Evolutionary conservation across 2,329 filamentous ascomycete genomes (phyloP).

Genomic region (Akanthomyces uredinophilus): DNA sequence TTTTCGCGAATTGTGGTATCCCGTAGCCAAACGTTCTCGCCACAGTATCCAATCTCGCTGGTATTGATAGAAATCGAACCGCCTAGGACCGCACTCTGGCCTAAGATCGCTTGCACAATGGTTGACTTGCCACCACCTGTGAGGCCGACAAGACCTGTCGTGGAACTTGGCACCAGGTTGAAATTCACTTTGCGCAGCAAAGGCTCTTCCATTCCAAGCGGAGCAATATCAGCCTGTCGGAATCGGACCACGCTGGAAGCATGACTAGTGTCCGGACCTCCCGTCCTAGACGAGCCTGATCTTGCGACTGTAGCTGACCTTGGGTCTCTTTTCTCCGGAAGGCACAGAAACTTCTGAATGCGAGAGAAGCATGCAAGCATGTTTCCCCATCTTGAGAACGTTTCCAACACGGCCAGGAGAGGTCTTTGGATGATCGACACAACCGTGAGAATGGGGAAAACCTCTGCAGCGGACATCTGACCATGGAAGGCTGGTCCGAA

Average conservation of each 20-base stretch:
- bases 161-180: background rate
- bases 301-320: background rate
- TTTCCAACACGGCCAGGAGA: background rate
- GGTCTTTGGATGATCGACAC: background rate
- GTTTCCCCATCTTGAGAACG: background rate
- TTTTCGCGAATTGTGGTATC: background rate
- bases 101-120: background rate
- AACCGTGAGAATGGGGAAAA: background rate
- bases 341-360: background rate
- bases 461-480: background rate
- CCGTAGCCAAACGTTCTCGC: background rate
- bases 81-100: background rate
- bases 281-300: background rate
- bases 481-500: background rate
- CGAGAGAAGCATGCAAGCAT: background rate
- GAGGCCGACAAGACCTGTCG: background rate
- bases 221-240: background rate
- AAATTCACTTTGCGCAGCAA: background rate
- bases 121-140: background rate
- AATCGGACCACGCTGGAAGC: background rate
- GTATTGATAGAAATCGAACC: background rate
- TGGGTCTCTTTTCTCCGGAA: background rate
- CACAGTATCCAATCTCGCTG: background rate
- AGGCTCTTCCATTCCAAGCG: background rate
- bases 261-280: background rate